Conservation (phyloP, 371 early-diverging fungal species). For the Fennellomyces sp. region DNA sequence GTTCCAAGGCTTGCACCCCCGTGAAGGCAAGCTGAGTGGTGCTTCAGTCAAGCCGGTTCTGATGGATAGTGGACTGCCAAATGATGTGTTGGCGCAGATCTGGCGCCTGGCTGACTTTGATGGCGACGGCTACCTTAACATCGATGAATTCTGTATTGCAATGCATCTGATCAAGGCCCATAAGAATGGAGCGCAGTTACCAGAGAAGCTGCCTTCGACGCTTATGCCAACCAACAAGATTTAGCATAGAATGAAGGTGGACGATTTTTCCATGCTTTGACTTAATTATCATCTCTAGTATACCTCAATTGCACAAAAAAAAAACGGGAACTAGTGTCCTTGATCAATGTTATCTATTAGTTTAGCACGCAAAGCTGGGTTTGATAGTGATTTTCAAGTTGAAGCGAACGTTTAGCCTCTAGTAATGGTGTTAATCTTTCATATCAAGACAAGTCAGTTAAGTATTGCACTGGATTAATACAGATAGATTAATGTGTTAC, state of each 20-base stretch:
- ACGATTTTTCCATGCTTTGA: too few relatives aligned
- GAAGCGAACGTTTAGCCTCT: too few relatives aligned
- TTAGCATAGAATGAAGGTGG: slow-evolving; percentile 24
- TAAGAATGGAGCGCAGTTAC: slow-evolving; percentile 55
- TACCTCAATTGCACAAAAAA: too few relatives aligned
- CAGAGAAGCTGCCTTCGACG: slow-evolving; percentile 53
- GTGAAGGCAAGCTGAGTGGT: slow-evolving; percentile 68
- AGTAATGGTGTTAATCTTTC: too few relatives aligned
- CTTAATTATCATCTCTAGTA: too few relatives aligned
- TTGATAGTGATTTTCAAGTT: too few relatives aligned
- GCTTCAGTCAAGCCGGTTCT: slow-evolving; percentile 59
- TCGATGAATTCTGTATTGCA: slow-evolving; percentile 72
- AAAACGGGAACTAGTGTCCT: too few relatives aligned
- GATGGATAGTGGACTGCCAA: slow-evolving; percentile 63
- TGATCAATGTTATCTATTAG: too few relatives aligned
- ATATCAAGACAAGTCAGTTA: too few relatives aligned
- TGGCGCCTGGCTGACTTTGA: slow-evolving; percentile 77
- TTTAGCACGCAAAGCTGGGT: too few relatives aligned
- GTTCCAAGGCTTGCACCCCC: slow-evolving; percentile 56
- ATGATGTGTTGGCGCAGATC: slow-evolving; percentile 61
- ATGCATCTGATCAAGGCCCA: slow-evolving; percentile 65
- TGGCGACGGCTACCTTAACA: slow-evolving; percentile 70
- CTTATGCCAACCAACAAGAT: slow-evolving; percentile 51
- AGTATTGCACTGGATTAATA: too few relatives aligned
- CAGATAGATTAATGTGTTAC: too few relatives aligned